Evolutionary conservation across 225 moss, liverwort and hornwort species (phyloP), one percentile per base, ranked within the genome.

Genomic region (Pleurozium schreberi): DNA sequence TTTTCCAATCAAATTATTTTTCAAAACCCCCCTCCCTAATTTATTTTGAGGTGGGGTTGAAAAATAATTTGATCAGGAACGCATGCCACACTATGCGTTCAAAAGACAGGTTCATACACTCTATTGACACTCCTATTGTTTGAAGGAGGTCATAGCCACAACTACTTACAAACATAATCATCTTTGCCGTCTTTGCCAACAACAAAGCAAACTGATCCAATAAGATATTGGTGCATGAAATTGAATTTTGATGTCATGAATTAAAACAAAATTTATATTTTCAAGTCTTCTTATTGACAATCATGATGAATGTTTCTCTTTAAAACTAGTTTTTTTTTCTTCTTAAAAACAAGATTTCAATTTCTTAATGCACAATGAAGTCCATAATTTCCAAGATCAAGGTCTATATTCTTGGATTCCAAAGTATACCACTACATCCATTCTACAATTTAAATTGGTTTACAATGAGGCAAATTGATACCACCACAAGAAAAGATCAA

Each of bases 71-170:
- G n/a, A n/a, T n/a, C n/a, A n/a, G n/a, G n/a, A n/a, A n/a, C n/a
- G n/a, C n/a, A n/a, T n/a, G n/a, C n/a, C n/a, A n/a, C n/a, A n/a
- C n/a, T n/a, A n/a, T n/a, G n/a, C n/a, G n/a, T n/a, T n/a, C n/a
- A n/a, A n/a, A n/a, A n/a, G n/a, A n/a, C n/a, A n/a, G n/a, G n/a
- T n/a, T n/a, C n/a, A n/a, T n/a, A n/a, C n/a, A n/a, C n/a, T n/a
- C n/a, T n/a, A n/a, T n/a, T n/a, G n/a, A n/a, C 9, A 0, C 5
- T 6, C 12, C 2, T 73, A 30, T 47, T 45, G 6, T 18, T 30
- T 30, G 30, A 45, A 74, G 6, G 47, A 45, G 3, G 6, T 74
- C 2, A 6, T 30, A 47, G 47, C 3, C 0, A 0, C 0, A 0
- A 2, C 49, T 31, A 49, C 12, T 49, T 49, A 31, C 0, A 49